Evolutionary conservation across 228 moss, liverwort and hornwort genomes (phyloP).

Genomic region (Sphagnum magellanicum): DNA sequence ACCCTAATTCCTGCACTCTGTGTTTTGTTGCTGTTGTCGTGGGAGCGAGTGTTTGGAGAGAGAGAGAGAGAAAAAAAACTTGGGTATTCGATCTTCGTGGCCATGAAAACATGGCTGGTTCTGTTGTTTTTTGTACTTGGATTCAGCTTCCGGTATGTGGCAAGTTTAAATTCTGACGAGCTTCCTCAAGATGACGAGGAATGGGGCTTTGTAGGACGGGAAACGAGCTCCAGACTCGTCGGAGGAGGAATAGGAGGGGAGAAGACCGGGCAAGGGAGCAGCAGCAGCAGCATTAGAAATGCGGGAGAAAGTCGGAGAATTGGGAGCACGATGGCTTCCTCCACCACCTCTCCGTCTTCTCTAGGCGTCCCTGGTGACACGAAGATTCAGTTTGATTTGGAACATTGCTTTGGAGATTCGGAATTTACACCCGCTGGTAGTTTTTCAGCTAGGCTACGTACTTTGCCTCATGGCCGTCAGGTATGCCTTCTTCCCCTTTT

Average conservation of each 20-base stretch:
- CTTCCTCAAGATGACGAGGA: constrained; percentile 90
- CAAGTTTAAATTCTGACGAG: constrained; percentile 80
- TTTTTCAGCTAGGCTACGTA: constrained; percentile 69
- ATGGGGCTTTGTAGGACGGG: constrained; percentile 68
- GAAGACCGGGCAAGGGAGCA: neutral
- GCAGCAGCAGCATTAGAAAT: no score
- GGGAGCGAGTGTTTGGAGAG: no score
- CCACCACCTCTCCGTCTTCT: neutral
- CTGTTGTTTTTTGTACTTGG: constrained; percentile 8
- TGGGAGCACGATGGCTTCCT: no score
- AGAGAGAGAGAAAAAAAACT: no score
- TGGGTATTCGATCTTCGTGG: neutral
- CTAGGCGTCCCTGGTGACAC: constrained; percentile 23
- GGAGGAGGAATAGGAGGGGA: neutral
- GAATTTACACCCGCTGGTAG: constrained; percentile 55
- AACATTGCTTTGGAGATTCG: constrained; percentile 69
- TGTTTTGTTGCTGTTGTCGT: no score
- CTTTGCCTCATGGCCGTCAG: constrained; percentile 62
- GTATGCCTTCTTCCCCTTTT: constrained; percentile 7
- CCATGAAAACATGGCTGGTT: constrained; percentile 21
- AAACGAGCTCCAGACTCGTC: neutral
- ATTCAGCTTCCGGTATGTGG: constrained; percentile 6
- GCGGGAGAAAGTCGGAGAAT: no score
- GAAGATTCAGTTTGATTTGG: constrained; percentile 67
- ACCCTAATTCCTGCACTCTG: no score